A percentile compares a stretch with the other conserved stretches of the same genome.
Evolutionary conservation across 768 basidiomycete species (phyloP).

Genomic region (Boletus fagicola): DNA sequence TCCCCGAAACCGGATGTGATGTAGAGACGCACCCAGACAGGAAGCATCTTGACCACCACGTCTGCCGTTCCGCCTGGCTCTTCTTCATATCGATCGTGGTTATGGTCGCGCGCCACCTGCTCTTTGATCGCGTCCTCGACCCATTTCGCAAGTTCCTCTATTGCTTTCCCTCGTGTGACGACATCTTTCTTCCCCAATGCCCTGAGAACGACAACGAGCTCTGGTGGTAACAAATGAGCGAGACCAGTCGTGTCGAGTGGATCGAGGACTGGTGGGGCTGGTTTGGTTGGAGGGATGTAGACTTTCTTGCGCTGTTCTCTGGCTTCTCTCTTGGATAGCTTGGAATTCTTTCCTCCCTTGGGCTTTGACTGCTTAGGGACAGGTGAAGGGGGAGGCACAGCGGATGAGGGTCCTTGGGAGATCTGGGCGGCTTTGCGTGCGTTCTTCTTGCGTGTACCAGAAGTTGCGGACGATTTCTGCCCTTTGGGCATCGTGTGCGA

Average conservation of each 20-base stretch:
- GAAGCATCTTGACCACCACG: constrained; percentile 59
- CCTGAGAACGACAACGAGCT: constrained; percentile 78
- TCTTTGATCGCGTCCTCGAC: constrained; percentile 51
- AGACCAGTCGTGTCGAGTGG: constrained; percentile 85
- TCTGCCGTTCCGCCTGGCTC: constrained; percentile 18
- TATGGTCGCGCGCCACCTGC: constrained; percentile 38
- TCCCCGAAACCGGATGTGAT: neutral
- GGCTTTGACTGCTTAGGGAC: constrained; percentile 44
- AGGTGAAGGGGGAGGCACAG: constrained; percentile 35
- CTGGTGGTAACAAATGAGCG: constrained; percentile 69
- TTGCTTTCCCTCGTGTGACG: constrained; percentile 76
- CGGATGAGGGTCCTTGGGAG: constrained; percentile 13
- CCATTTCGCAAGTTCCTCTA: constrained; percentile 81
- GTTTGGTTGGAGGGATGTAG: constrained; percentile 85
- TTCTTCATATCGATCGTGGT: constrained; percentile 8
- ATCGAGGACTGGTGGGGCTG: constrained; percentile 70
- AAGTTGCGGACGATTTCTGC: constrained; percentile 75
- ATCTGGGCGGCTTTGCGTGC: constrained; percentile 62
- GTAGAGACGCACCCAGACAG: constrained; percentile 78
- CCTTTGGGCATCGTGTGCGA: constrained; percentile 40
- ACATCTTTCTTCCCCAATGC: constrained; percentile 87
- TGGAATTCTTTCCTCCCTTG: constrained; percentile 49
- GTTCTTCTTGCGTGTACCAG: constrained; percentile 91
- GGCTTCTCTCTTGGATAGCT: constrained; percentile 40
- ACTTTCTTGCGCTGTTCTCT: constrained; percentile 80